Conservation (phyloP, 257 asterid species). For the Salvia hispanica region DNA sequence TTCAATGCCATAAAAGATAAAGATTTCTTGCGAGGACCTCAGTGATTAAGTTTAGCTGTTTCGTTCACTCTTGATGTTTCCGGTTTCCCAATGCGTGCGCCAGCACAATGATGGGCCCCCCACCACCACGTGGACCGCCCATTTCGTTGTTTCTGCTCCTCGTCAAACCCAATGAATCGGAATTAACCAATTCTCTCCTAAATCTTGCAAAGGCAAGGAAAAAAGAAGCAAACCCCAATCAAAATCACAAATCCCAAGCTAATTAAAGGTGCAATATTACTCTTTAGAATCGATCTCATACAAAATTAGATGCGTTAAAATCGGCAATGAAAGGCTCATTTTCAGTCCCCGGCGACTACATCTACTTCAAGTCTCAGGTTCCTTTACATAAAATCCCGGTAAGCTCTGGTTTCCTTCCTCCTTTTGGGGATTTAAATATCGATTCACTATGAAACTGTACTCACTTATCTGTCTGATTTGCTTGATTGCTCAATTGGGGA, state of each 20-base stretch:
- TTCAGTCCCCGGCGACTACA: conserved; percentile 96
- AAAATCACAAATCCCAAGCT: background rate
- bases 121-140: background rate
- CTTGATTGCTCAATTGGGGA: conserved; percentile 25
- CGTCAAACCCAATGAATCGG: conserved; percentile 27
- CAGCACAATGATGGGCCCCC: background rate
- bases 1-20: no score
- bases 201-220: background rate
- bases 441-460: background rate
- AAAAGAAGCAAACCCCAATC: background rate
- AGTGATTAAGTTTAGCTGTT: no score
- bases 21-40: no score
- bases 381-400: conserved; percentile 99
- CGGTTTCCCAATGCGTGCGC: no score
- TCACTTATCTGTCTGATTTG: conserved; percentile 25
- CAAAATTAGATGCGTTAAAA: conserved; percentile 10
- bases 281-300: background rate
- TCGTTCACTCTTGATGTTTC: no score
- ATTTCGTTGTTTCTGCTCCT: conserved; percentile 1
- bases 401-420: conserved; percentile 29
- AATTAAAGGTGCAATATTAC: background rate
- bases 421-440: background rate
- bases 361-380: conserved; percentile 98
- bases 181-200: background rate
- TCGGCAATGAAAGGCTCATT: conserved; percentile 85